A percentile compares a stretch with the other conserved stretches of the same genome.
phyloP scores from a whole-genome alignment of 805 yeast species.

The Lipomyces sp. region DNA sequence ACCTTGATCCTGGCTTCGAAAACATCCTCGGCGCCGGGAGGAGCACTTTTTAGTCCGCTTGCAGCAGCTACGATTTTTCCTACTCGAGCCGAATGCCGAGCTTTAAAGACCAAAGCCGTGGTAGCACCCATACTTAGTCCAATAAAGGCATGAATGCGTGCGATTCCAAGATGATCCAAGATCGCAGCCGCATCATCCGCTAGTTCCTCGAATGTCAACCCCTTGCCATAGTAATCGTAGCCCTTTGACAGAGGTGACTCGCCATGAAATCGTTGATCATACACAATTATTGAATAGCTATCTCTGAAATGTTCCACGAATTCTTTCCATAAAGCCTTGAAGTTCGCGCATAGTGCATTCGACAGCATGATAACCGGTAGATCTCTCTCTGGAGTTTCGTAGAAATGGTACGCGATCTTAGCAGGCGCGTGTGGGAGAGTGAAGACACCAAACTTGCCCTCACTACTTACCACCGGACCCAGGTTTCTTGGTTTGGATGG shows the following conservation, averaged over 20 bases:
- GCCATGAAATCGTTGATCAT: conserved; percentile 37
- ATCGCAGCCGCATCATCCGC: conserved; percentile 32
- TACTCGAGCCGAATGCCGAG: conserved; percentile 22
- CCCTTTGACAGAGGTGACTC: conserved; percentile 27
- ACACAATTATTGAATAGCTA: conserved; percentile 27
- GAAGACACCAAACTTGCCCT: conserved; percentile 16
- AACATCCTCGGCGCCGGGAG: conserved; percentile 18
- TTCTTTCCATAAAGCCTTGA: conserved; percentile 28
- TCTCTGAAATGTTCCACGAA: conserved; percentile 29
- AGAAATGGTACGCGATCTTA: conserved; percentile 21
- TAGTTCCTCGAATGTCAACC: conserved; percentile 22
- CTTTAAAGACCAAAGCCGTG: conserved; percentile 26
- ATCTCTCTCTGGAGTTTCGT: conserved; percentile 7
- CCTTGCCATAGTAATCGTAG: conserved; percentile 31
- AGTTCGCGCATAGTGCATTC: conserved; percentile 22
- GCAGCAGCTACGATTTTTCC: conserved; percentile 33
- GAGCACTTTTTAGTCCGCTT: conserved; percentile 17
- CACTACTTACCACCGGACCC: neutral
- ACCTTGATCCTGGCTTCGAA: conserved; percentile 28
- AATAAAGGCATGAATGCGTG: conserved; percentile 26
- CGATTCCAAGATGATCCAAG: conserved; percentile 31
- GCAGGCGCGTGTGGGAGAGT: conserved; percentile 13
- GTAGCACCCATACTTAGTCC: conserved; percentile 38
- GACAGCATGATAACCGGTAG: conserved; percentile 33
- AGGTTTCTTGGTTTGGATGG: neutral